Evolutionary conservation across 306 rosid species (phyloP).

Genomic region (Canavalia gladiata): DNA sequence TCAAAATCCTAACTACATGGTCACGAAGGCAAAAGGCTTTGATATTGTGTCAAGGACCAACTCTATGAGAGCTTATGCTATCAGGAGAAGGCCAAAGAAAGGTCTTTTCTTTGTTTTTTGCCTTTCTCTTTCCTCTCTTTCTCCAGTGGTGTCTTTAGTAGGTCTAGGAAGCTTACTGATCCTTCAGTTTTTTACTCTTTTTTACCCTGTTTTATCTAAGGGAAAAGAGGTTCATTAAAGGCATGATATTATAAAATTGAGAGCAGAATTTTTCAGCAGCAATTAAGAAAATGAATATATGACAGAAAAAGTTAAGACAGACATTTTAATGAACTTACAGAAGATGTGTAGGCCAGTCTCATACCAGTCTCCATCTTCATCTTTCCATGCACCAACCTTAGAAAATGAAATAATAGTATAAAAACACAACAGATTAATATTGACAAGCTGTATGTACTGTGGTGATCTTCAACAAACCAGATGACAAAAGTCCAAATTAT

Average conservation of each 20-base stretch:
- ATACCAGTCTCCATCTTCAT: conserved; percentile 95
- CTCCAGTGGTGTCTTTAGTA: neutral
- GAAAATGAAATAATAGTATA: conserved; percentile 42
- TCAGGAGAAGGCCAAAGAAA: conserved; percentile 8
- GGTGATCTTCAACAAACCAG: conserved; percentile 20
- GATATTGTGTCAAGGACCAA: conserved; percentile 24
- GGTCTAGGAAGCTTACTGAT: conserved; percentile 2
- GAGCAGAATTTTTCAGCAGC: neutral
- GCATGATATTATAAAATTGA: neutral
- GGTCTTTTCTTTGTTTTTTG: neutral
- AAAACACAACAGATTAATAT: conserved; percentile 27
- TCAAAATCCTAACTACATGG: conserved; percentile 32
- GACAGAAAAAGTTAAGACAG: conserved; percentile 29
- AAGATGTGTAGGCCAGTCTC: conserved; percentile 98
- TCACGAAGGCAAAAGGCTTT: conserved; percentile 28
- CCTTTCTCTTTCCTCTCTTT: conserved; percentile 18
- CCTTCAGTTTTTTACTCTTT: neutral
- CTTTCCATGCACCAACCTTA: conserved; percentile 99
- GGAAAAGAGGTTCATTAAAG: neutral
- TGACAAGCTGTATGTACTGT: conserved; percentile 13
- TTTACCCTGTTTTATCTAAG: neutral
- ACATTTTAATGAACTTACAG: conserved; percentile 67
- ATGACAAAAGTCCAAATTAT: conserved; percentile 15
- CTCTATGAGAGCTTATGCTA: conserved; percentile 25
- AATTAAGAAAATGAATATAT: conserved; percentile 2